Conservation (phyloP, 2,329 filamentous ascomycete genomes). For the Magnaporthiopsis rhizophila region DNA sequence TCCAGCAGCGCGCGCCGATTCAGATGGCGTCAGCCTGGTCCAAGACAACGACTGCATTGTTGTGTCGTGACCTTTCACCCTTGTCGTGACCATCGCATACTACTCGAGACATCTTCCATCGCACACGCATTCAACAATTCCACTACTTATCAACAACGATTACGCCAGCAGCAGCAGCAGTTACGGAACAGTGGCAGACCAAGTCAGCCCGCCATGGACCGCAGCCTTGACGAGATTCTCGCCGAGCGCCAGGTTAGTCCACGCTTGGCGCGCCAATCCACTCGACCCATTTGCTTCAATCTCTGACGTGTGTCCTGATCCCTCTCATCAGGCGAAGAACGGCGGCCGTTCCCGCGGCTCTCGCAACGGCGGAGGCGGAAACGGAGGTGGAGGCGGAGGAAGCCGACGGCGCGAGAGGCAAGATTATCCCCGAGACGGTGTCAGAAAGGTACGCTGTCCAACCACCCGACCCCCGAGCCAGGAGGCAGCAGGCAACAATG, state of each 20-base stretch:
- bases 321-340: conserved; percentile 5
- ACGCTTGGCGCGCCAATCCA: conserved; percentile 8
- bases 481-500: neutral
- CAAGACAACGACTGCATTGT: neutral
- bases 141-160: neutral
- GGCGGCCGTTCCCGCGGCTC: conserved; percentile 24
- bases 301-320: neutral
- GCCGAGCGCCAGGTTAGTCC: conserved; percentile 31
- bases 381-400: conserved; percentile 15
- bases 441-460: conserved; percentile 66
- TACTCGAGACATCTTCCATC: neutral
- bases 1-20: neutral
- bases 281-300: conserved; percentile 5
- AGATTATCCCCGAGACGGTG: conserved; percentile 66
- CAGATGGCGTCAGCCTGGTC: neutral
- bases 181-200: neutral
- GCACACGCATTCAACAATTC: neutral
- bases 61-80: neutral
- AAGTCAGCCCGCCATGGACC: conserved; percentile 31
- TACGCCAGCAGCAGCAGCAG: neutral
- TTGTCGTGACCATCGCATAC: neutral
- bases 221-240: conserved; percentile 49
- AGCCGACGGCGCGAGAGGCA: conserved; percentile 26
- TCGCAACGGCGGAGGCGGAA: conserved; percentile 25
- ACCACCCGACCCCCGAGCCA: neutral